Conservation (phyloP, 23 red algal genomes). For the Gracilariopsis chorda region DNA sequence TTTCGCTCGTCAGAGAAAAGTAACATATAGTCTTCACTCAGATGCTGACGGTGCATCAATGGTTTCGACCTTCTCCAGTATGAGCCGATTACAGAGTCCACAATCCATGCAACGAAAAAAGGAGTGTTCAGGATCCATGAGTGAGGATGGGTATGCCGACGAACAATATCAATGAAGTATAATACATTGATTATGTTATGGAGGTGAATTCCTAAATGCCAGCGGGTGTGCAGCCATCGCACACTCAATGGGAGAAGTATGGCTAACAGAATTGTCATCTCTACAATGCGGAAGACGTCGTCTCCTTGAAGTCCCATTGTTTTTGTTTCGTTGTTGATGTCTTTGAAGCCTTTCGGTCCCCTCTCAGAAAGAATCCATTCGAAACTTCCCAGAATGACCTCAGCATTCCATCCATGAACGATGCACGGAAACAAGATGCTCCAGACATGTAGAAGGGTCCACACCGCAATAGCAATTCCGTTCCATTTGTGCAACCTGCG, state of each 20-base stretch:
- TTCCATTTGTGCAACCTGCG: conserved; percentile 48
- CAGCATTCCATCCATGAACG: conserved; percentile 2
- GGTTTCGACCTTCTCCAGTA: no score
- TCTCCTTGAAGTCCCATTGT: conserved; percentile 39
- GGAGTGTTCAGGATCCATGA: no score
- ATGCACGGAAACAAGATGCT: conserved; percentile 19
- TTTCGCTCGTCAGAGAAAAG: no score
- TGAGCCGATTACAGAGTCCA: no score
- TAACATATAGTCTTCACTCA: no score
- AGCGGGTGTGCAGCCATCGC: no score
- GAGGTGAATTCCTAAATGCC: no score
- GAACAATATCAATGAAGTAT: no score
- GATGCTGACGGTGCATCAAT: no score
- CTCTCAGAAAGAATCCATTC: conserved; percentile 39
- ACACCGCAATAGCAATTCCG: conserved; percentile 15
- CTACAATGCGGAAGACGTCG: conserved; percentile 34
- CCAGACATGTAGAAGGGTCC: conserved; percentile 43
- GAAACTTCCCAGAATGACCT: conserved; percentile 12
- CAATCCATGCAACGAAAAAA: no score
- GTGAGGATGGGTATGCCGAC: no score
- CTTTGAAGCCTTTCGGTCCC: conserved; percentile 16
- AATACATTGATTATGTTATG: no score
- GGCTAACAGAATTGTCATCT: conserved; percentile 49
- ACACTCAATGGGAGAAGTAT: conserved; percentile 24
- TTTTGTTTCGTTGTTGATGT: background rate